Conservation (phyloP, 768 basidiomycete species). For the Tricholomella constricta region DNA sequence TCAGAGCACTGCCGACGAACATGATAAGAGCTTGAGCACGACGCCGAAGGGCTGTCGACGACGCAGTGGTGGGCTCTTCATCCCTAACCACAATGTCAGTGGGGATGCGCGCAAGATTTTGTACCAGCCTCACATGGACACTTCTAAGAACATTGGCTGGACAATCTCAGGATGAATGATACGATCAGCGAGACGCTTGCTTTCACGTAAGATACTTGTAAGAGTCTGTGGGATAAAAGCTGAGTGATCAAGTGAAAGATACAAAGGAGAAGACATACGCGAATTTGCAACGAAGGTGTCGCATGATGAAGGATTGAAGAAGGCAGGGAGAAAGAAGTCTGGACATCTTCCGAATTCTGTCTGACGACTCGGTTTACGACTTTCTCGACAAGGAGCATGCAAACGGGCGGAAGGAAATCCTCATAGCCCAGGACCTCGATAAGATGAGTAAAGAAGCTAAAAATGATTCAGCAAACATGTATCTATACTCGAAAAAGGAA, state of each 20-base stretch:
- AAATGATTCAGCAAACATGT: conserved; percentile 4
- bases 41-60: conserved; percentile 48
- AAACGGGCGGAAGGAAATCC: conserved; percentile 81
- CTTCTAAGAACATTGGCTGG: conserved; percentile 55
- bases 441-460: conserved; percentile 88
- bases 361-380: conserved; percentile 67
- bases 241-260: neutral
- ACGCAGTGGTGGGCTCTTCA: conserved; percentile 54
- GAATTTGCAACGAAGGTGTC: conserved; percentile 46
- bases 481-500: neutral
- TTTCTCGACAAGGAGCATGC: conserved; percentile 85
- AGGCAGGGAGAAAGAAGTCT: conserved; percentile 63
- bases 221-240: conserved; percentile 47
- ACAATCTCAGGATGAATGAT: conserved; percentile 38
- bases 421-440: conserved; percentile 77
- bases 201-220: conserved; percentile 66
- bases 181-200: conserved; percentile 53
- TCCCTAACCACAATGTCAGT: conserved; percentile 43
- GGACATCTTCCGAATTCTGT: conserved; percentile 60
- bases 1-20: conserved; percentile 60
- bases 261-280: conserved; percentile 39
- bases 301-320: conserved; percentile 64
- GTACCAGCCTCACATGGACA: conserved; percentile 46
- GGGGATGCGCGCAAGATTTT: neutral
- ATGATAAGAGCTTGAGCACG: conserved; percentile 69